Conservation (phyloP, 2,329 filamentous ascomycete species). For the Colletotrichum australisinense region DNA sequence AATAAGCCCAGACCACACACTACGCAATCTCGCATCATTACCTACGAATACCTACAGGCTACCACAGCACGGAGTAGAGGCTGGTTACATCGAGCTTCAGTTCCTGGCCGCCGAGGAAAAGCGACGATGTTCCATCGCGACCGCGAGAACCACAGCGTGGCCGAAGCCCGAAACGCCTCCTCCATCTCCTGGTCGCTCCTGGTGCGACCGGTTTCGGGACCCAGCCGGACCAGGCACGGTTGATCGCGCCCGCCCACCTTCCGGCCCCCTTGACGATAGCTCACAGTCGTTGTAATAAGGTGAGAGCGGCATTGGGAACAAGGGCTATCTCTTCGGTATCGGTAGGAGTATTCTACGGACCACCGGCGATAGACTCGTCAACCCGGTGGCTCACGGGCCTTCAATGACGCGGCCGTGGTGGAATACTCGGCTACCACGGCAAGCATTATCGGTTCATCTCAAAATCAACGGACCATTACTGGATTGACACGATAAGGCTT, state of each 20-base stretch:
- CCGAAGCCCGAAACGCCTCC: conserved; percentile 13
- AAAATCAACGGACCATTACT: too few relatives aligned
- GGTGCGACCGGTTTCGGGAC: conserved; percentile 28
- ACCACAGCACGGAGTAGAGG: too few relatives aligned
- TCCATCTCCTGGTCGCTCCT: conserved; percentile 9
- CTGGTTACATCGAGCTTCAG: background rate
- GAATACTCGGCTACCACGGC: conserved; percentile 10
- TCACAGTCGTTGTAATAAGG: conserved; percentile 10
- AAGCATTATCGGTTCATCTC: background rate
- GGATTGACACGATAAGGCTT: background rate
- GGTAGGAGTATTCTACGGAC: background rate
- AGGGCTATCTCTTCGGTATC: background rate
- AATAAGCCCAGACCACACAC: background rate
- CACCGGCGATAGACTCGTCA: background rate
- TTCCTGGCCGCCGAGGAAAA: background rate
- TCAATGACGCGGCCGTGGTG: conserved; percentile 21
- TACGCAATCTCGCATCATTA: background rate
- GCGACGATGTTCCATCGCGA: background rate
- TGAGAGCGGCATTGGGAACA: background rate
- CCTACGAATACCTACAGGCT: too few relatives aligned
- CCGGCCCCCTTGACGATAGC: background rate
- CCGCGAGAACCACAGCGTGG: background rate
- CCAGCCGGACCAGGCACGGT: background rate
- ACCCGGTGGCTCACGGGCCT: background rate
- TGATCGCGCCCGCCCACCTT: background rate